Base-by-base conservation (phyloP, 108 stramenopile genomes). In the Aurantiochytrium sp. region DNA sequence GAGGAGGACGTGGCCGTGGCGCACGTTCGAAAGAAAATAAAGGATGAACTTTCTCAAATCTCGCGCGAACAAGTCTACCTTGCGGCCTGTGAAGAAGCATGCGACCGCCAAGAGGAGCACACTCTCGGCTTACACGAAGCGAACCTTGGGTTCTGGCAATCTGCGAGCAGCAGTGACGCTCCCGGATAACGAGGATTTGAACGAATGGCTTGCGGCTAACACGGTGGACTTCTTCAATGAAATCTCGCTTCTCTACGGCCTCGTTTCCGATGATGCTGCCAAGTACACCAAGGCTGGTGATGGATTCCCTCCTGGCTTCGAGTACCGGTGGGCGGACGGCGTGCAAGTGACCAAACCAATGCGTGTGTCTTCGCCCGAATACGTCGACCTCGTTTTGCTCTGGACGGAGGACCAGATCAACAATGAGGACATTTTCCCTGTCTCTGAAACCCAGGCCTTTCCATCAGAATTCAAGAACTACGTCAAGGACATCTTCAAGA, bases 181-280 rank as follows among this genome's bases (percentile, higher is more conserved):
- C 12, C 89, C 89, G 5, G 89, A 89, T 12, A 87, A 87, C 5
- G 89, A 89, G 73, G 89, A 89, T n/a, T 16, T 71, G 44, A 10
- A 76, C 73, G 89, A 89, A 57, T 89, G 89, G 89, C 64, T 89
- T 21, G 89, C 89, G 2, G 87, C 87, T 10, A 88, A 89, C 53
- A 89, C 93, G 5, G 93, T 94, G 60, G 94, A 94, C 69, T 94
- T 93, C 72, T 94, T 92, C 92, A 94, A 94, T 58, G 94, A 94
- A 51, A 88, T 93, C 23, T 72, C 88, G 5, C 71, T 94, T 55
- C 87, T 94, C 35, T 94, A 93, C 49, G 93, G 92, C 35, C 90
- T 94, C 73, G 89, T 94, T 10, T 57, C 23, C 12, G 90, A 92
- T 0, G 51, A 69, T 10, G 87, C 89, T 4, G 57, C 72, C 25